Evolutionary conservation across 352 stramenopile genomes (phyloP).

Genomic region (Aphanomyces invadans): DNA sequence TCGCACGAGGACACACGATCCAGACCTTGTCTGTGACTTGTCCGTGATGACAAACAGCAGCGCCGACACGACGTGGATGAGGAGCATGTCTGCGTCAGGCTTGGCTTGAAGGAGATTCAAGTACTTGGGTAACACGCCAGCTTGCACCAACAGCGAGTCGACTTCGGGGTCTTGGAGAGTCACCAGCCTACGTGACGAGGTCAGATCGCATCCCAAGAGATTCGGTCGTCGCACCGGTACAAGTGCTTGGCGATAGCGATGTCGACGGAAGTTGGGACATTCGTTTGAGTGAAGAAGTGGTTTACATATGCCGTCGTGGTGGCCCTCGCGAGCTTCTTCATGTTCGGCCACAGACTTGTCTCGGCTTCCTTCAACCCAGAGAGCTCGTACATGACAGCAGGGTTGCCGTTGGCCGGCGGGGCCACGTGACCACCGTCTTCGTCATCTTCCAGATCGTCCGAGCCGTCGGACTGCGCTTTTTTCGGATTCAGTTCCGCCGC

Average conservation of each 20-base stretch:
- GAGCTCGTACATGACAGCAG: constrained; percentile 81
- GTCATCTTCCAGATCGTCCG: constrained; percentile 20
- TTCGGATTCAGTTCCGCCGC: constrained; percentile 27
- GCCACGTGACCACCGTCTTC: constrained; percentile 51
- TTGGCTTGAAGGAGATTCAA: constrained; percentile 52
- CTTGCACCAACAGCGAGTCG: constrained; percentile 57
- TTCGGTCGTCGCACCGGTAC: constrained; percentile 31
- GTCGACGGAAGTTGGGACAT: constrained; percentile 59
- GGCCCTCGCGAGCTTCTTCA: constrained; percentile 38
- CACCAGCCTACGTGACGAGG: constrained; percentile 33
- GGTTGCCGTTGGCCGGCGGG: constrained; percentile 43
- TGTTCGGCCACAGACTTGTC: constrained; percentile 44
- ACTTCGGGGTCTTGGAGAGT: constrained; percentile 51
- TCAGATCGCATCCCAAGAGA: background rate
- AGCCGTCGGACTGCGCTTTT: background rate
- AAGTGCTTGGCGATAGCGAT: constrained; percentile 78
- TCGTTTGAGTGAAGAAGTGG: constrained; percentile 35
- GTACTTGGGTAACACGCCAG: constrained; percentile 56
- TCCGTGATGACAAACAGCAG: constrained; percentile 76
- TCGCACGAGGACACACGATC: constrained; percentile 64
- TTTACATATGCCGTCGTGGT: constrained; percentile 43
- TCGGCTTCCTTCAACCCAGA: constrained; percentile 43
- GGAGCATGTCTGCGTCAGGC: constrained; percentile 74
- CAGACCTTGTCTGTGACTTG: constrained; percentile 45
- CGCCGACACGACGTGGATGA: constrained; percentile 76